Evolutionary conservation across 768 basidiomycete genomes (phyloP).

Genomic region (Suillus subaureus): DNA sequence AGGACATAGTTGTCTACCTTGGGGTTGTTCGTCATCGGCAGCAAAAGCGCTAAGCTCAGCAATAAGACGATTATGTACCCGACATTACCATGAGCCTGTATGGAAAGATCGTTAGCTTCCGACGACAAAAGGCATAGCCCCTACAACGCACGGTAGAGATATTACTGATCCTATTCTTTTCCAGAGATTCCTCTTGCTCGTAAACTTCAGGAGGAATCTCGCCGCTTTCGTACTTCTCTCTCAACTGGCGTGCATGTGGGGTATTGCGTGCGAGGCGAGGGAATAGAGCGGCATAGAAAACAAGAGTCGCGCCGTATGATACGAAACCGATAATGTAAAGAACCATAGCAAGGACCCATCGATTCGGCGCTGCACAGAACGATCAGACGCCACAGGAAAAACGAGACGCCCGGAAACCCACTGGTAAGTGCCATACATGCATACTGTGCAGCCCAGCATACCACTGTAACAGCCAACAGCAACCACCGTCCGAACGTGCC

Average conservation of each 20-base stretch:
- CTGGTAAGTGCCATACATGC: slow-evolving; percentile 74
- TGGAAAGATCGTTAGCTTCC: not conserved
- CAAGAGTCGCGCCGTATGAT: slow-evolving; percentile 77
- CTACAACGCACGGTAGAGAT: slow-evolving; percentile 67
- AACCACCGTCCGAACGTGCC: slow-evolving; percentile 74
- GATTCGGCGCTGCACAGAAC: slow-evolving; percentile 49
- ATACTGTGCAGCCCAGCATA: slow-evolving; percentile 84
- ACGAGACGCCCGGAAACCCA: slow-evolving; percentile 31
- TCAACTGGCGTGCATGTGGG: slow-evolving; percentile 54
- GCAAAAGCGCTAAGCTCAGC: slow-evolving; percentile 69
- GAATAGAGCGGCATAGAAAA: slow-evolving; percentile 79
- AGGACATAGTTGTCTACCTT: slow-evolving; percentile 76
- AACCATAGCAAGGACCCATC: slow-evolving; percentile 78
- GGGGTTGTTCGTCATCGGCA: slow-evolving; percentile 57
- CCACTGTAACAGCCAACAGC: slow-evolving; percentile 64
- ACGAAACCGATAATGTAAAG: slow-evolving; percentile 82
- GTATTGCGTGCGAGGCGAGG: slow-evolving; percentile 84
- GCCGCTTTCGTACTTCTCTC: slow-evolving; percentile 58
- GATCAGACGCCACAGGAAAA: not conserved
- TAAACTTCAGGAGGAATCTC: slow-evolving; percentile 64
- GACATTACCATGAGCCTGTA: slow-evolving; percentile 73
- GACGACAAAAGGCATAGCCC: not conserved
- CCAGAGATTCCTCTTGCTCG: slow-evolving; percentile 73
- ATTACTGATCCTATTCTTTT: slow-evolving; percentile 86
- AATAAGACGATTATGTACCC: slow-evolving; percentile 68